These are phyloP conservation scores for Nannochloropsis gaditana DNA, from an alignment of 108 stramenopile species.

Conservation along the genomic window DNA sequence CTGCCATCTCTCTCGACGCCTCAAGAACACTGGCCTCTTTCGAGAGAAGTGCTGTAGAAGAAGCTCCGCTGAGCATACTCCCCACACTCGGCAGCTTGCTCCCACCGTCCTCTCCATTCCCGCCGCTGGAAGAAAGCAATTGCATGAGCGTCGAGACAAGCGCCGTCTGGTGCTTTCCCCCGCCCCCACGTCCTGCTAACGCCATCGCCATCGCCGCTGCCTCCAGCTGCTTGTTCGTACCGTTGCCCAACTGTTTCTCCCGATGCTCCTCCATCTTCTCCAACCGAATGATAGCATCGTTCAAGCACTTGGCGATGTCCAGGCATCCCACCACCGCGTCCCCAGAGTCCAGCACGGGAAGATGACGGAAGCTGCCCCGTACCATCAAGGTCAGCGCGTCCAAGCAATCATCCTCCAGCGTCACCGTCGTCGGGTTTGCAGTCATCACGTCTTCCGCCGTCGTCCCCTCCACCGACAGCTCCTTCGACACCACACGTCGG, in stretches of 20 bases:
- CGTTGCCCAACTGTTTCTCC: not conserved
- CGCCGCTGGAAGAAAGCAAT: conserved; percentile 23
- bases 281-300: conserved; percentile 79
- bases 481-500: conserved; percentile 60
- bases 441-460: conserved; percentile 70
- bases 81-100: conserved; percentile 13
- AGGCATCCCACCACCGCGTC: conserved; percentile 76
- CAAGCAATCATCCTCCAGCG: conserved; percentile 67
- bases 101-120: not conserved
- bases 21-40: not conserved
- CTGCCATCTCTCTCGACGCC: not conserved
- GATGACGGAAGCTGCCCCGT: conserved; percentile 70
- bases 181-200: conserved; percentile 25
- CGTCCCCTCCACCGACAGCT: conserved; percentile 60
- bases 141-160: conserved; percentile 22
- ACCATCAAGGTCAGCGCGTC: conserved; percentile 85
- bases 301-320: conserved; percentile 88
- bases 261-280: conserved; percentile 62
- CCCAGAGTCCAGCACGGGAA: conserved; percentile 46
- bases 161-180: conserved; percentile 28
- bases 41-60: not conserved
- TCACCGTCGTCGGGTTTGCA: conserved; percentile 70
- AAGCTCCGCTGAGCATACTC: not conserved
- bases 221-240: not conserved
- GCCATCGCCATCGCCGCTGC: conserved; percentile 21